Evolutionary conservation across 179 eudicot species (phyloP).

Genomic region (Spinacia oleracea): DNA sequence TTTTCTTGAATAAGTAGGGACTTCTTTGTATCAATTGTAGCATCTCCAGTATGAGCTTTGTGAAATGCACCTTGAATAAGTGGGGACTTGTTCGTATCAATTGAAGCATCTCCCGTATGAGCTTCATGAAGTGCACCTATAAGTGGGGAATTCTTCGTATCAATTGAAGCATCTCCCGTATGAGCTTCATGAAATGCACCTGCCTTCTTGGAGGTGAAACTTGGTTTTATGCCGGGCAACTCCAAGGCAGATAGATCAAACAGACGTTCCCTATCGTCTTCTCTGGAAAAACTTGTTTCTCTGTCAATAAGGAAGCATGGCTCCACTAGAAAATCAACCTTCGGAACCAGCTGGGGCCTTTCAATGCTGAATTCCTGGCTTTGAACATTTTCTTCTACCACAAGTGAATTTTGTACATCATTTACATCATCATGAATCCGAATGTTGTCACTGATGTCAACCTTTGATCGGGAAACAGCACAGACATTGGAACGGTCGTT

Average conservation of each 20-base stretch:
- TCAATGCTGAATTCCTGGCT: neutral
- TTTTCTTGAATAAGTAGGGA: no score
- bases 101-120: no score
- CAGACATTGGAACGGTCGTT: neutral
- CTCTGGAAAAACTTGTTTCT: conserved; percentile 21
- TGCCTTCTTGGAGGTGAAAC: no score
- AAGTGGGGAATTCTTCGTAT: no score
- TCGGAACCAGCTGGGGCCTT: conserved; percentile 11
- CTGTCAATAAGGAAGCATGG: conserved; percentile 36
- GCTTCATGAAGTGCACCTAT: no score
- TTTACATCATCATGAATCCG: conserved; percentile 3
- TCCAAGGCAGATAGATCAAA: conserved; percentile 47
- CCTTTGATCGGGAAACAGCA: conserved; percentile 23
- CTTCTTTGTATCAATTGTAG: no score
- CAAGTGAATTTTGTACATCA: conserved; percentile 5
- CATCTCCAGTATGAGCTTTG: no score
- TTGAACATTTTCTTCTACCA: conserved; percentile 17
- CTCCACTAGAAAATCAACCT: conserved; percentile 28
- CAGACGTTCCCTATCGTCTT: conserved; percentile 32
- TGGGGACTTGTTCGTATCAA: no score
- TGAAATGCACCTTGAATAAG: no score
- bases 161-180: no score
- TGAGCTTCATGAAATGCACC: no score
- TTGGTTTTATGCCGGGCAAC: neutral
- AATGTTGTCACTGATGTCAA: neutral